Base-by-base conservation (phyloP, 108 stramenopile genomes). In the Cyclotella cryptica region DNA sequence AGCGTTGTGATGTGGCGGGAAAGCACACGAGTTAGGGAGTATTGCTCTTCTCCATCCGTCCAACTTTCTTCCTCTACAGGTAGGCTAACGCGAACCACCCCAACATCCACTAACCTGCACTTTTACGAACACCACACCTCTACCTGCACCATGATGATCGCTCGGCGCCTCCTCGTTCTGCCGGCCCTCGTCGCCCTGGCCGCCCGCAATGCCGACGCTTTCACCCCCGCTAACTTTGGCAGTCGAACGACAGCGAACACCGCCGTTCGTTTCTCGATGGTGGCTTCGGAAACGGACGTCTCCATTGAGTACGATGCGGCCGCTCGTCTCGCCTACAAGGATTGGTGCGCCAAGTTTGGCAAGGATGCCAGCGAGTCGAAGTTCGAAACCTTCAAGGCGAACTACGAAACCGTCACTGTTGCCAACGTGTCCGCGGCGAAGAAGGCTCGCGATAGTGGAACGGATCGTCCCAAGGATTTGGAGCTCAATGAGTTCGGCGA, bases 341-440 rank as follows among this genome's bases (percentile, higher is more conserved):
- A 84, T 58, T 96, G 95, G 95, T 78, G 87, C 63, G 49, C 65
- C 41, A 78, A 86, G 51, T 93, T 75, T 68, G 69, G 68, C 11
- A 90, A 92, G 76, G 84, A 78, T 8, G 78, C 80, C 29, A 87
- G 81, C 51, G 87, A 83, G 12, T 74, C 40, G 0, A 73, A 85
- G 22, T 96, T 84, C 58, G 72, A 76, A 55, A 67, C 72, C 14
- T 96, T 96, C 83, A 85, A 88, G 69, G 47, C 75, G 43, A 93
- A 92, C 78, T 96, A 93, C 70, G 88, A 92, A 71, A 86, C 94
- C 22, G 72, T 92, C 49, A 85, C 92, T 1, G 81, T 93, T 29
- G 92, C 90, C 39, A 96, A 96, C 75, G 88, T 93, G 35, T 69
- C 75, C 39, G 91, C 93, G 24, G 88, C 89, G n/a, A 93, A 90